Base-by-base conservation (phyloP, 129 eudicot genomes). In the Chrysanthemum lavandulifolium region DNA sequence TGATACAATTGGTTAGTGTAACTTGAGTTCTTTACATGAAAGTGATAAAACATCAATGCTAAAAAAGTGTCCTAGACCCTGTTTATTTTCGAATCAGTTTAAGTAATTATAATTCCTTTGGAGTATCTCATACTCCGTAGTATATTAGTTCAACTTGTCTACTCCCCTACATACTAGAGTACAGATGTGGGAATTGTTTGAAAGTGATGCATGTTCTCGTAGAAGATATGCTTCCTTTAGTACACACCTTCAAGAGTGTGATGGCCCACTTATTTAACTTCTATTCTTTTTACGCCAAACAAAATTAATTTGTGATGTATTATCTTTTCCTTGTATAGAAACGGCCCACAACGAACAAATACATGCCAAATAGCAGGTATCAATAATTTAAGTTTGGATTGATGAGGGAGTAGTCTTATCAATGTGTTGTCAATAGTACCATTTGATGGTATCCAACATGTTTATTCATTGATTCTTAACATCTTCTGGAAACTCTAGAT, bases 191-290 rank as follows among this genome's bases (percentile, higher is more conserved):
- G 58, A 75, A 67, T 54, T 29, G 61, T 72, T 27, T 64, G 31
- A 55, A 71, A 78, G 59, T 53, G 60, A 14, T 55, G 73, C 78
- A 78, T 78, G 82, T 78, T 78, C 68, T 55, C 58, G 73, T 78
- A 65, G 82, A 78, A 71, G 51, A 65, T 78, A 50, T 78, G 82
- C 82, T 73, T 53, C 78, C 82, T 66, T 78, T 72, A 78, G 82
- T 72, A 78, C 82, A 72, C 67, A 71, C 82, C 68, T 72, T 56
- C 27, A 78, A 25, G 77, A 36, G 64, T 61, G 65, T 53, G 58
- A 61, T 61, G 78, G 82, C 78, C 82, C 78, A 57, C 73, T 12
- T 45, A 71, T 71, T 72, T 78, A 65, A 72, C 73, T 56, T 78
- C 5, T 54, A 53, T 53, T 71, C 10, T 16, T 71, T 78, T 78